phyloP scores from a whole-genome alignment of 345 rosid species.

The Citrus australasica region DNA sequence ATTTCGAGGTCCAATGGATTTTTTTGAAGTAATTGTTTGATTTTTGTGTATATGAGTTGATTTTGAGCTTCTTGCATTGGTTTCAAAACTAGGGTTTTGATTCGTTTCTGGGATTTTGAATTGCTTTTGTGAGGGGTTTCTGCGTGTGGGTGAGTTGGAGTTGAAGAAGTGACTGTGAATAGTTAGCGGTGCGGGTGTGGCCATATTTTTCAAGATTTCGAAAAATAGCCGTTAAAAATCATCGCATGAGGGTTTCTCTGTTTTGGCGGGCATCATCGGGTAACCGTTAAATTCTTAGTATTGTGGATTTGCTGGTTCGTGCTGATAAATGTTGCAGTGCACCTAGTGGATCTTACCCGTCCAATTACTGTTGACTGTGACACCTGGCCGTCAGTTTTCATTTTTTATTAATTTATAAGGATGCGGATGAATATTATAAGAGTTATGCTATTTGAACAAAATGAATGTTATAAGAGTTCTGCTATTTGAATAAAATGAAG shows the following conservation, averaged over 20 bases:
- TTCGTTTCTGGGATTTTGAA: slow-evolving; percentile 10
- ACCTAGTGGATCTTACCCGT: not conserved
- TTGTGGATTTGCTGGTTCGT: not conserved
- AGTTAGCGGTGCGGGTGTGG: slow-evolving; percentile 19
- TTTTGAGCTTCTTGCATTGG: slow-evolving; percentile 24
- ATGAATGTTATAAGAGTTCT: too few species aligned
- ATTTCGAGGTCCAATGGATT: slow-evolving; percentile 7
- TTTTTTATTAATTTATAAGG: too few species aligned
- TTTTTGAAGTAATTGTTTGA: not conserved
- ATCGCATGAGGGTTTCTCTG: slow-evolving; percentile 6
- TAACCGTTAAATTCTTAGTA: not conserved
- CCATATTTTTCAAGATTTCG: slow-evolving; percentile 25
- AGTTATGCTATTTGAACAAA: too few species aligned
- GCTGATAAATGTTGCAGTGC: not conserved
- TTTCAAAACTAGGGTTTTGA: slow-evolving; percentile 3
- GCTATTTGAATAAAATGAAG: too few species aligned
- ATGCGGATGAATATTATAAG: too few species aligned
- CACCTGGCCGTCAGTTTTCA: not conserved
- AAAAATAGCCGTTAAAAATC: slow-evolving; percentile 2
- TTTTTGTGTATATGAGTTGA: not conserved
- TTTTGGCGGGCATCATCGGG: slow-evolving; percentile 27
- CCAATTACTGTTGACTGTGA: not conserved
- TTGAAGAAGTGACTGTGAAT: slow-evolving; percentile 23
- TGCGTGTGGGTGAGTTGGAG: slow-evolving; percentile 19
- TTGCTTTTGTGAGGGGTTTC: slow-evolving; percentile 24